A percentile compares a stretch with the other conserved stretches of the same genome.
Conservation (phyloP, 805 yeast species). For the Wickerhamomyces silvicola region DNA sequence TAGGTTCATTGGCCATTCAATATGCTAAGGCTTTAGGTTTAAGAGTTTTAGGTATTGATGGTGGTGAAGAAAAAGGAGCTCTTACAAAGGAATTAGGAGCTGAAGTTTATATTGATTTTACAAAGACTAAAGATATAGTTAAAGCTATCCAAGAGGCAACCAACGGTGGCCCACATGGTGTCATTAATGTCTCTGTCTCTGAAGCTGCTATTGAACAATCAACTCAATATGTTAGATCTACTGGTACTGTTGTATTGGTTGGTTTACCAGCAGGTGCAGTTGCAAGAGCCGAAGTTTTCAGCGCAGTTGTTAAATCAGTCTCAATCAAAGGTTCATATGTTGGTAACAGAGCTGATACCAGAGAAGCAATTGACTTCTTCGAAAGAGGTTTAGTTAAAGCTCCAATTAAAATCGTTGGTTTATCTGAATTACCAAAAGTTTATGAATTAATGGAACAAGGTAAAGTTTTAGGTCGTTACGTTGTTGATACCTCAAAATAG, state of each 20-base stretch:
- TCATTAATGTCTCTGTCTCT: slow-evolving; percentile 48
- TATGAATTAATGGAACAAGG: slow-evolving; percentile 52
- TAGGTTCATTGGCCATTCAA: slow-evolving; percentile 71
- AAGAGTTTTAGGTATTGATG: slow-evolving; percentile 66
- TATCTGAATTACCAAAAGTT: slow-evolving; percentile 45
- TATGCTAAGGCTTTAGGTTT: slow-evolving; percentile 73
- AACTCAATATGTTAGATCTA: slow-evolving; percentile 46
- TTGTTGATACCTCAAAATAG: slow-evolving; percentile 65
- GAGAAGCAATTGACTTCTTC: slow-evolving; percentile 67
- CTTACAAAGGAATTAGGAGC: slow-evolving; percentile 54
- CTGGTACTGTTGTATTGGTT: slow-evolving; percentile 58
- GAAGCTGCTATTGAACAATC: slow-evolving; percentile 44
- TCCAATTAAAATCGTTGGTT: slow-evolving; percentile 52
- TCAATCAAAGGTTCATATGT: slow-evolving; percentile 33
- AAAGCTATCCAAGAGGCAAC: slow-evolving; percentile 41
- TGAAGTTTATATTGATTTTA: slow-evolving; percentile 55
- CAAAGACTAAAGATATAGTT: slow-evolving; percentile 42
- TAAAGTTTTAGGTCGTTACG: slow-evolving; percentile 68
- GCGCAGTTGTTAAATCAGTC: slow-evolving; percentile 43
- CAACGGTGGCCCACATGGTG: slow-evolving; percentile 66
- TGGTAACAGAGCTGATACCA: slow-evolving; percentile 31
- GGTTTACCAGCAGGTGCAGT: slow-evolving; percentile 52
- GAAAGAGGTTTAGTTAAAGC: slow-evolving; percentile 56
- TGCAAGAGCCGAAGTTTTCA: slow-evolving; percentile 39
- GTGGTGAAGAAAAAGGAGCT: slow-evolving; percentile 60